Conservation (phyloP, 768 basidiomycete genomes). For the Phaeotremella fagi region DNA sequence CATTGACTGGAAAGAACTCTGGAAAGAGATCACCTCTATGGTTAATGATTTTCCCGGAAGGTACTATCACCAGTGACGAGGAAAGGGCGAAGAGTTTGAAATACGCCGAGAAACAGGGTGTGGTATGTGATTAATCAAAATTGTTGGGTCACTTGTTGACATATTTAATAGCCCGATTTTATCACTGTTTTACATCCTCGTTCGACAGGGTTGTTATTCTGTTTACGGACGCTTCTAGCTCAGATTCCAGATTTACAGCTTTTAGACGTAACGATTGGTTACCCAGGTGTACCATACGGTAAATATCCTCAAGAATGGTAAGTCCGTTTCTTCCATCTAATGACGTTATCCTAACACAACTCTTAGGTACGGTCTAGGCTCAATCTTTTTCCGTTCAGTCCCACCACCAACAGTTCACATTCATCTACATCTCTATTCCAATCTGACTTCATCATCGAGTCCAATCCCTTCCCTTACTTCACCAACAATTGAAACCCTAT, state of each 20-base stretch:
- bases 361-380: conserved; percentile 69
- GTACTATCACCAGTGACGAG: conserved; percentile 81
- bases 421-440: conserved; percentile 69
- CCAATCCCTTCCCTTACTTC: conserved; percentile 50
- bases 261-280: conserved; percentile 86
- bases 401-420: conserved; percentile 82
- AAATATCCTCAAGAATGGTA: conserved; percentile 72
- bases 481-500: conserved; percentile 41
- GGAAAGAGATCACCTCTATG: conserved; percentile 56
- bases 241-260: conserved; percentile 71
- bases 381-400: conserved; percentile 73
- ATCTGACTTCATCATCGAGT: conserved; percentile 52
- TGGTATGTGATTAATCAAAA: conserved; percentile 57
- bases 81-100: conserved; percentile 80
- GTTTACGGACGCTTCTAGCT: conserved; percentile 71
- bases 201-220: conserved; percentile 83
- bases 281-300: conserved; percentile 77
- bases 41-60: conserved; percentile 89
- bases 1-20: not conserved
- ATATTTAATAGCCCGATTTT: conserved; percentile 63
- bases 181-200: conserved; percentile 78
- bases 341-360: not conserved
- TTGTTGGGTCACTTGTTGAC: not conserved
- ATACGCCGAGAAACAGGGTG: conserved; percentile 80
- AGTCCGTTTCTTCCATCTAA: not conserved